Percentiles rank a stretch among this genome's conserved stretches.
These are phyloP conservation scores for Alternaria triticimaculans DNA, from an alignment of 2,329 filamentous ascomycete genomes.

Conservation along the genomic window DNA sequence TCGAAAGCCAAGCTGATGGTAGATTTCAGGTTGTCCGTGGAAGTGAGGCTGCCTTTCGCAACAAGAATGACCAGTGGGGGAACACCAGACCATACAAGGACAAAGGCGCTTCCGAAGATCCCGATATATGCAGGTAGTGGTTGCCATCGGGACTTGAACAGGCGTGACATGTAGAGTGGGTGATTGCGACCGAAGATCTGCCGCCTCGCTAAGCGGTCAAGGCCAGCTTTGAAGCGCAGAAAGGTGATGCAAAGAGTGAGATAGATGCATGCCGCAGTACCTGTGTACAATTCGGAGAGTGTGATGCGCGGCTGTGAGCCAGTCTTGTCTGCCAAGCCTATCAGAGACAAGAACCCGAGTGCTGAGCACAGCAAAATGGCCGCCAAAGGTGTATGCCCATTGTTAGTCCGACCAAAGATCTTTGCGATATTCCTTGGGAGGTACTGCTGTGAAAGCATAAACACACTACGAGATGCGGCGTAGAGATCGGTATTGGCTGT, in stretches of 20 bases:
- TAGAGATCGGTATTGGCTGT: slow-evolving; percentile 42
- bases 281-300: slow-evolving; percentile 35
- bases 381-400: slow-evolving; percentile 37
- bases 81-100: slow-evolving; percentile 37
- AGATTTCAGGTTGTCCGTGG: slow-evolving; percentile 14
- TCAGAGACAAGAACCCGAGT: slow-evolving; percentile 36
- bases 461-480: slow-evolving; percentile 37
- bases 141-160: slow-evolving; percentile 44
- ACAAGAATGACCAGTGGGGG: slow-evolving; percentile 33
- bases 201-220: slow-evolving; percentile 19
- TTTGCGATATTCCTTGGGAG: slow-evolving; percentile 21
- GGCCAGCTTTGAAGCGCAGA: slow-evolving; percentile 36
- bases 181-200: slow-evolving; percentile 33
- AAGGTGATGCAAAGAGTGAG: slow-evolving; percentile 38
- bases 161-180: slow-evolving; percentile 25
- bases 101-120: slow-evolving; percentile 28
- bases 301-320: slow-evolving; percentile 37
- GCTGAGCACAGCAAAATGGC: slow-evolving; percentile 38
- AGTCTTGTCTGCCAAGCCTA: slow-evolving; percentile 26
- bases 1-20: slow-evolving; percentile 29
- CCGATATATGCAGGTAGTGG: slow-evolving; percentile 41
- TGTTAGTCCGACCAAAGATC: slow-evolving; percentile 38
- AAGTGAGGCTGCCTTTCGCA: slow-evolving; percentile 16
- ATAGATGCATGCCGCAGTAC: slow-evolving; percentile 36
- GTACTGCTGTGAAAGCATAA: slow-evolving; percentile 36